These are phyloP conservation scores for Xylaria sp. DNA, from an alignment of 2,329 filamentous ascomycete genomes.

Conservation along the genomic window DNA sequence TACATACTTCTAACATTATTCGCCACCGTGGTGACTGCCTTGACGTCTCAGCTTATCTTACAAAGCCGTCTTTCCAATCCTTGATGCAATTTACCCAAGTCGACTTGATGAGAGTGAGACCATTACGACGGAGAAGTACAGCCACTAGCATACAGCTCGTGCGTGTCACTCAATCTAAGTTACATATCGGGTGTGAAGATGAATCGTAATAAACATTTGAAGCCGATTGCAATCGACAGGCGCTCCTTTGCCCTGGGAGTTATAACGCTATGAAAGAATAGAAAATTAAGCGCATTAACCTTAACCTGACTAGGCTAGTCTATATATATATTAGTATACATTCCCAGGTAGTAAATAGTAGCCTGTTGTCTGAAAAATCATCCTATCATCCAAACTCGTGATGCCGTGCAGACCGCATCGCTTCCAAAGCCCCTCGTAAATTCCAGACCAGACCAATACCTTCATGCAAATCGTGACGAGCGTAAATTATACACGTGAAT, in stretches of 20 bases:
- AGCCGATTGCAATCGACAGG: not conserved
- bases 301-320: not conserved
- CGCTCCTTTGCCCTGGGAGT: not conserved
- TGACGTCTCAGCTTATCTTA: not conserved
- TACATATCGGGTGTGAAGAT: too few relatives aligned
- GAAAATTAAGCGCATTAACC: not conserved
- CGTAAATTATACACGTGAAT: conserved; percentile 42
- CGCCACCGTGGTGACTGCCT: too few relatives aligned
- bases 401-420: conserved; percentile 1
- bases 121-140: not conserved
- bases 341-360: not conserved
- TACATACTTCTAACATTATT: too few relatives aligned
- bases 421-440: conserved; percentile 1
- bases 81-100: not conserved
- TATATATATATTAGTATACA: conserved; percentile 24
- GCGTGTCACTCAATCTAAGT: too few relatives aligned
- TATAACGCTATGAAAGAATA: not conserved
- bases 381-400: conserved; percentile 26
- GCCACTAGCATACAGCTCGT: not conserved
- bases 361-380: conserved; percentile 1
- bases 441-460: conserved; percentile 20
- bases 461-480: conserved; percentile 41
- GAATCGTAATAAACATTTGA: not conserved
- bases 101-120: too few relatives aligned
- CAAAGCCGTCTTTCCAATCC: not conserved